Base-by-base conservation (phyloP, 139 green algal genomes). In the Picochlorum sp. region DNA sequence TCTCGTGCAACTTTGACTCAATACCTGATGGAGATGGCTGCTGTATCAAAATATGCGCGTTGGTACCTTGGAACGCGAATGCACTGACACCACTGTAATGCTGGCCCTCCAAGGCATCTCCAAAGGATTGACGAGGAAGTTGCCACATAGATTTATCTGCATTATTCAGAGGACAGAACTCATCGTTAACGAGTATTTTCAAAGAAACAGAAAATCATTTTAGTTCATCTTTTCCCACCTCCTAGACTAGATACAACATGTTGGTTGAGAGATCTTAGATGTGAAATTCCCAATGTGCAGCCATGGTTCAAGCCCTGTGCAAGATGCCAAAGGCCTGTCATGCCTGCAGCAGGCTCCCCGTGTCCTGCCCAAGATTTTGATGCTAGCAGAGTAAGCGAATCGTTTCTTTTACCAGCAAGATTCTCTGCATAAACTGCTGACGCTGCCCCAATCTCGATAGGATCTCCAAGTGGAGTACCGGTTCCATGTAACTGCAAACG, bases 51-150 rank as follows among this genome's bases (percentile, higher is more conserved):
- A 76, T 59, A 37, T 91, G 75, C 6, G 73, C 76, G 35, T 90
- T 89, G 43, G 80, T 85, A 33, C 83, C 84, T 67, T 86, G 77
- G 71, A 90, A 91, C 4, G 85, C 86, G 55, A 93, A 94, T 3
- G 81, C 78, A 61, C 76, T 88, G 32, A 84, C 67, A 37, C 81
- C 81, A 50, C 52, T 57, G 7, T 61, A 36, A 20, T 37, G 16
- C n/a, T 16, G 3, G 14, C 14, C 33, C 1, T 31, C 18, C 1
- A n/a, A 4, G 28, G 26, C 25, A 56, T 18, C 22, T 5, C 43
- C 47, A 6, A 26, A 36, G 14, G 39, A 54, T 35, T 41, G 20
- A 4, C 58, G 50, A 18, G 66, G 58, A 32, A 68, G 14, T n/a
- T 33, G 40, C 44, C 64, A 72, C 28, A 29, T 37, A 35, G 63